Evolutionary conservation across 2,329 filamentous ascomycete genomes (phyloP).

Genomic region (Xylaria sp.): DNA sequence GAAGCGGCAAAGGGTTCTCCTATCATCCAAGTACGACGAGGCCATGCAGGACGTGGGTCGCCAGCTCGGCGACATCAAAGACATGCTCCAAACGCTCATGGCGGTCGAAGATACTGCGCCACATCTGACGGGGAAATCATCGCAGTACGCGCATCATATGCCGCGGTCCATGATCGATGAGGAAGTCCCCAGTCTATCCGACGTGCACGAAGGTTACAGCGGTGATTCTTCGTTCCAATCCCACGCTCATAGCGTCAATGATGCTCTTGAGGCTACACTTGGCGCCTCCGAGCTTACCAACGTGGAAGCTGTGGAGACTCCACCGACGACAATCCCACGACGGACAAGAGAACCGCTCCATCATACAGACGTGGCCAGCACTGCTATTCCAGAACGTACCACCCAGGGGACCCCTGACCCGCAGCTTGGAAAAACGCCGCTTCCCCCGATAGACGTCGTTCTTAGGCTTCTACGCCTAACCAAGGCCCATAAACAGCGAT

Average conservation of each 20-base stretch:
- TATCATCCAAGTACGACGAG: slow-evolving; percentile 37
- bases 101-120: slow-evolving; percentile 12
- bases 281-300: slow-evolving; percentile 22
- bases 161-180: slow-evolving; percentile 33
- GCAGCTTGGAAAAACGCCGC: slow-evolving; percentile 19
- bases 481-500: slow-evolving; percentile 30
- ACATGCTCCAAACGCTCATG: slow-evolving; percentile 30
- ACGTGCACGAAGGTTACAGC: slow-evolving; percentile 30
- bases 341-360: slow-evolving; percentile 13
- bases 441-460: slow-evolving; percentile 32
- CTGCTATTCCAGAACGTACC: not conserved
- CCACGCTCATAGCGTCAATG: slow-evolving; percentile 28
- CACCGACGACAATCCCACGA: slow-evolving; percentile 3
- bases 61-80: slow-evolving; percentile 32
- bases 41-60: slow-evolving; percentile 35
- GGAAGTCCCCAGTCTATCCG: slow-evolving; percentile 28
- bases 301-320: slow-evolving; percentile 1
- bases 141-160: slow-evolving; percentile 16
- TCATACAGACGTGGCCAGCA: not conserved
- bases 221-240: slow-evolving; percentile 36
- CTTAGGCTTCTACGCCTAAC: slow-evolving; percentile 33
- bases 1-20: slow-evolving; percentile 37
- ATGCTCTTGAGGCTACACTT: slow-evolving; percentile 27
- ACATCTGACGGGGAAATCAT: slow-evolving; percentile 3
- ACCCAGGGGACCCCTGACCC: slow-evolving; percentile 7